Percentiles rank a stretch among this genome's conserved stretches.
Conservation (phyloP, 768 basidiomycete species). For the Mycena maculata region DNA sequence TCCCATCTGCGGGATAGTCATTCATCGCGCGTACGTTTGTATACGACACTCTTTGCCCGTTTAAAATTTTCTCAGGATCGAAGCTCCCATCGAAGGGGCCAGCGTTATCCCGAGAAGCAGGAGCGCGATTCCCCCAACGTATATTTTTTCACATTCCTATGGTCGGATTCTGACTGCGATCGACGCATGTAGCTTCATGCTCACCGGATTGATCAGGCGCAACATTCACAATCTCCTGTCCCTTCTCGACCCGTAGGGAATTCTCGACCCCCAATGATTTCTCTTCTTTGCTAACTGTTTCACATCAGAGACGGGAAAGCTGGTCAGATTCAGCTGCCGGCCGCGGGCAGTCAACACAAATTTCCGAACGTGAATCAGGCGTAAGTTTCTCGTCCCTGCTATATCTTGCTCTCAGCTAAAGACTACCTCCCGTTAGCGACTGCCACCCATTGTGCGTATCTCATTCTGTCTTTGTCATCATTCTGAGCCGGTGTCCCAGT, state of each 20-base stretch:
- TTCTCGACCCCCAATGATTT: neutral
- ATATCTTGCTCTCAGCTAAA: neutral
- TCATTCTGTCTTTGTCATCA: neutral
- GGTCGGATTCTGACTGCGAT: neutral
- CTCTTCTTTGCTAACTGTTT: neutral
- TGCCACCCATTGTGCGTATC: conserved; percentile 24
- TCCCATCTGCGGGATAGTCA: conserved; percentile 10
- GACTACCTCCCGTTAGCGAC: conserved; percentile 11
- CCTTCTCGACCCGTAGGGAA: conserved; percentile 1
- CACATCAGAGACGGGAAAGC: conserved; percentile 18
- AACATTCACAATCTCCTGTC: neutral
- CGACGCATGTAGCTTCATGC: neutral
- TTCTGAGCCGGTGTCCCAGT: neutral
- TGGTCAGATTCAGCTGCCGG: conserved; percentile 19
- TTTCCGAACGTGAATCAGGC: conserved; percentile 3
- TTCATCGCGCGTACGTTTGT: conserved; percentile 6
- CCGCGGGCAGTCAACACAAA: neutral
- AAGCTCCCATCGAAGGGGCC: conserved; percentile 11
- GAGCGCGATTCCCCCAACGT: conserved; percentile 17
- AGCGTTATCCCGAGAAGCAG: neutral
- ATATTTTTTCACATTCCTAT: neutral
- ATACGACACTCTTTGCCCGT: neutral
- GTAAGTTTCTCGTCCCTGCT: conserved; percentile 5
- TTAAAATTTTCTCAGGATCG: neutral
- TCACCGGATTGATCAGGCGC: neutral